A percentile compares a stretch with the other conserved stretches of the same genome.
These are phyloP conservation scores for Pontederia paniculata DNA, from an alignment of 176 grass and related monocot genomes.

Conservation along the genomic window DNA sequence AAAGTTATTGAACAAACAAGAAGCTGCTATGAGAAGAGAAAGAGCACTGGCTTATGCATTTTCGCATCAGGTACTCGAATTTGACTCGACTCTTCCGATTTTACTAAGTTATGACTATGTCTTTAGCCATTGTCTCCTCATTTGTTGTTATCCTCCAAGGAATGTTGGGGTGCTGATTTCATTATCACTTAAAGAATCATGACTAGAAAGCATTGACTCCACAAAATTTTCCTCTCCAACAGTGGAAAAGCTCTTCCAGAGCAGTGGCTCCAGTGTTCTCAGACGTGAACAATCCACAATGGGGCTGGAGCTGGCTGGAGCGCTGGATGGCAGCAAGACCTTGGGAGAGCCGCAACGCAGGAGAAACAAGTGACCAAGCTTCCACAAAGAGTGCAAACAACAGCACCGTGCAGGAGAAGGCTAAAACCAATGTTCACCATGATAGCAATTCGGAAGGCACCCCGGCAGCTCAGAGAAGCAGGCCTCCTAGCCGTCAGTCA, in stretches of 20 bases:
- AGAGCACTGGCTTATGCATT: conserved; percentile 84
- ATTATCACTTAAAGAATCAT: no score
- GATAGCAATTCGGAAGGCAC: conserved; percentile 25
- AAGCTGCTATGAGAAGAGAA: conserved; percentile 79
- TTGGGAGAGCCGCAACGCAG: conserved; percentile 33
- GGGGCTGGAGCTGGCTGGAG: conserved; percentile 98
- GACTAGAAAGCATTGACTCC: neutral
- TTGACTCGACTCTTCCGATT: neutral
- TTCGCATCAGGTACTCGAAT: conserved; percentile 67
- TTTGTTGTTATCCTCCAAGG: no score
- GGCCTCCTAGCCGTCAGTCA: conserved; percentile 49
- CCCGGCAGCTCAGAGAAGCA: conserved; percentile 44
- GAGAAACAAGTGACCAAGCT: conserved; percentile 23
- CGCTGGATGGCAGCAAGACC: conserved; percentile 64
- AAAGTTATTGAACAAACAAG: conserved; percentile 55
- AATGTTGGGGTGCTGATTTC: no score
- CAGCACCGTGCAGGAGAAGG: neutral
- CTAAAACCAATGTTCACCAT: neutral
- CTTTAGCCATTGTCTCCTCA: no score
- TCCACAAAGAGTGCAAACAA: conserved; percentile 11
- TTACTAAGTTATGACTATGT: no score
- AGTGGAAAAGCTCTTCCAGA: conserved; percentile 68
- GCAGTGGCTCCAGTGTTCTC: conserved; percentile 37
- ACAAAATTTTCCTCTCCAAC: conserved; percentile 18
- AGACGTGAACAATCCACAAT: conserved; percentile 68